Base-by-base conservation (phyloP, 1,284 basidiomycete genomes). In the Sporisorium graminicola region DNA sequence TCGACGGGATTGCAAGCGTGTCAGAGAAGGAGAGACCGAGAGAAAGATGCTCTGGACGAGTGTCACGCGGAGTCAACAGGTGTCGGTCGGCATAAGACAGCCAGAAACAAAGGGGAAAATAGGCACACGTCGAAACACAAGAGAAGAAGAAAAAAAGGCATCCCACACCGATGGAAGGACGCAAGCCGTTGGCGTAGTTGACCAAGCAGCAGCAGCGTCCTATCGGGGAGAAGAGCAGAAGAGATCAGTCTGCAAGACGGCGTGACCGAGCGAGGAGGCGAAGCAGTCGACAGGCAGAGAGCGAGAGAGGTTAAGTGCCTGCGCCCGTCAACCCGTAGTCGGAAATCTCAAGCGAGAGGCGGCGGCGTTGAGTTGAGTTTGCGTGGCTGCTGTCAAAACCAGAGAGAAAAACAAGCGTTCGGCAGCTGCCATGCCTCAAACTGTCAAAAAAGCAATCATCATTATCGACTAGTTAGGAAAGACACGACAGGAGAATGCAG, bases 371-470 rank as follows among this genome's bases (percentile, higher is more conserved):
- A 52, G 40, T 12, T 44, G 24, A 35, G 29, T 29, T 24, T 40
- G 44, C 47, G 35, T 50, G 57, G 57, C 64, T 66, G 58, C 64
- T 66, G 64, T 66, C 64, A 66, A 60, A 66, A 58, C 52, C 61
- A 43, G 37, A 49, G 24, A 55, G 46, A 29, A 35, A 37, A 24
- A 27, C 43, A 52, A 46, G 43, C 27, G 24, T 40, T 43, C 14
- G 14, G 35, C n/a, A 18, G 12, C 35, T 26, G 14, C 29, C 16
- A 29, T n/a, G 6, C n/a, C 20, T 29, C 37, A n/a, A 49, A 29
- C 46, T 60, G 58, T 59, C 49, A 50, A 33, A 51, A 44, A 29
- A 35, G 24, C 20, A 44, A 40, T 22, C 37, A n/a, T 40, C 37
- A 14, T 18, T 14, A 18, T 16, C 46, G 26, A 47, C 46, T 29